Evolutionary conservation across 768 basidiomycete genomes (phyloP), one percentile per base, ranked within the genome.

Genomic region (Psilocybe tampanensis): DNA sequence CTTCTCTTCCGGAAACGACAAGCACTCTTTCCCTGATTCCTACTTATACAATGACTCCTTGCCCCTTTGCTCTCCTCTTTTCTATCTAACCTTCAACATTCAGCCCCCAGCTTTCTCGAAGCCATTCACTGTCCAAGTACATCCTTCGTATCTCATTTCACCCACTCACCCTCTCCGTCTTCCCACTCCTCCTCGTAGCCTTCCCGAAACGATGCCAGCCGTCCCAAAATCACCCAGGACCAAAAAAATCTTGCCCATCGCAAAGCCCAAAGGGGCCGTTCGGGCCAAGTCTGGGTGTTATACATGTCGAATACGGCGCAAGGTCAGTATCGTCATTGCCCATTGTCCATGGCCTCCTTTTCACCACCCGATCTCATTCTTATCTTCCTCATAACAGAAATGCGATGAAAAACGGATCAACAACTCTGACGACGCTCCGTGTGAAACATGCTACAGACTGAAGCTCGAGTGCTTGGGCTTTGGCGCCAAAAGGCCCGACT

Each of bases 281-380:
- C 86, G 91, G 68, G 91, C 90, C 54, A 93, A 93, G 81, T 89
- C 89, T 52, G 91, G 92, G 62, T 94, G 92, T 71, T 93, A 92
- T 75, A 93, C 91, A 55, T 93, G 91, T 76, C 83, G 91, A 66
- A 90, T 93, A 39, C 84, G 92, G 63, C 81, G 91, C 66, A 92
- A 93, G 89, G 91, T 90, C 48, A 41, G 72, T 71, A n/a, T 17
- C n/a, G 11, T 44, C 32, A 42, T 12, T 41, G 22, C 58, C 59
- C 49, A 26, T 51, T 51, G 45, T 53, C 54, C 56, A 53, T 36
- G 44, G 39, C 22, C 33, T 32, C 21, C 32, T 19, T 17, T n/a
- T 39, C 34, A 29, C 21, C 26, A 24, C 55, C 44, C 33, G 48
- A 57, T 29, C 58, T 61, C 33, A 59, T 51, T 52, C 29, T 32